Conservation (phyloP, 2,329 filamentous ascomycete genomes). For the Fusarium tanahbumbuense region DNA sequence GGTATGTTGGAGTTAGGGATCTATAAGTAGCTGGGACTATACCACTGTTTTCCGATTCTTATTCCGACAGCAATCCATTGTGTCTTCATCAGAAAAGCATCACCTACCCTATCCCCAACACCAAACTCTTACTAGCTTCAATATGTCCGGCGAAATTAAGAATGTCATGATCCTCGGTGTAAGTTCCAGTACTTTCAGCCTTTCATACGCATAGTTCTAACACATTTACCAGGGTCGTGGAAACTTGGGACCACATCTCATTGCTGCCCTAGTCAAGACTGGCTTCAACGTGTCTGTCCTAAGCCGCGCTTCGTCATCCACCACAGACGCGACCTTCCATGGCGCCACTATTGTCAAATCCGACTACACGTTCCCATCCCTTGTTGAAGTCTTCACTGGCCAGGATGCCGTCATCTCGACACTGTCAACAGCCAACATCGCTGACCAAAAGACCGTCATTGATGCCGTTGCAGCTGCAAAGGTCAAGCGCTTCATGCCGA, state of each 20-base stretch:
- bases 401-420: conserved; percentile 16
- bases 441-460: conserved; percentile 4
- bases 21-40: background rate
- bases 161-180: conserved; percentile 14
- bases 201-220: rapidly evolving
- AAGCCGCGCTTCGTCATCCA: rapidly evolving
- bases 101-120: conserved; percentile 9
- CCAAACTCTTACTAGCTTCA: too few relatives aligned
- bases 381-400: rapidly evolving
- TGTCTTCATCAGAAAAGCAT: rapidly evolving
- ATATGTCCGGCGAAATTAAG: background rate
- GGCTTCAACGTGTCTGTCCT: rapidly evolving
- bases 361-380: background rate
- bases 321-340: rapidly evolving
- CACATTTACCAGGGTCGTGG: background rate
- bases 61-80: rapidly evolving
- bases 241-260: conserved; percentile 10
- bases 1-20: rapidly evolving
- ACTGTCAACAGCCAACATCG: conserved; percentile 10
- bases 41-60: rapidly evolving
- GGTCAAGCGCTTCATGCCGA: conserved; percentile 15
- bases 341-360: background rate
- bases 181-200: background rate
- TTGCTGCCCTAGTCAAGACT: rapidly evolving
- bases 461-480: conserved; percentile 12